phyloP scores from a whole-genome alignment of 345 rosid genomes.

The Mallotus nudiflorus region DNA sequence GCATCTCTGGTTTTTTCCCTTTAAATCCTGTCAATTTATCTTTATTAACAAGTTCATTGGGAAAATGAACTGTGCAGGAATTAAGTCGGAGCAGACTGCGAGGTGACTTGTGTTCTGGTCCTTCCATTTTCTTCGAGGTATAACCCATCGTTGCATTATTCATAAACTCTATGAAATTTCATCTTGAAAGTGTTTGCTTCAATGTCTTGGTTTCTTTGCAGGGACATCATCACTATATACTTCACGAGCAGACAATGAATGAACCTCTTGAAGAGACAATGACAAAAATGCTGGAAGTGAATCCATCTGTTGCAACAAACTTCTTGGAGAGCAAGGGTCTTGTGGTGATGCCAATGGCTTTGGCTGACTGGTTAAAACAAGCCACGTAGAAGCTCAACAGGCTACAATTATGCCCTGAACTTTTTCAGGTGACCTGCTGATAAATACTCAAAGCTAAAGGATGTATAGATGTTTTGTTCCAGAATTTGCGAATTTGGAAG shows the following conservation, averaged over 20 bases:
- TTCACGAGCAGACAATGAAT: conserved; percentile 39
- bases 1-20: background rate
- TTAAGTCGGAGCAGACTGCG: conserved; percentile 52
- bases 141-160: background rate
- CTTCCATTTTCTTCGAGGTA: conserved; percentile 54
- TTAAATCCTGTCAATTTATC: background rate
- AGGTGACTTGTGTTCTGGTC: conserved; percentile 39
- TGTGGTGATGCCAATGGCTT: conserved; percentile 43
- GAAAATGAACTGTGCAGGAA: conserved; percentile 42
- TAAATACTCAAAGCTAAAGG: background rate
- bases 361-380: conserved; percentile 31
- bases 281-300: conserved; percentile 41
- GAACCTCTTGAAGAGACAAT: conserved; percentile 55
- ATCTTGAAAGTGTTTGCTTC: background rate
- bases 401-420: background rate
- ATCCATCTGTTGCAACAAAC: conserved; percentile 45
- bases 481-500: too few species aligned
- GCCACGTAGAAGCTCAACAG: background rate
- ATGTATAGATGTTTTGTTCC: background rate
- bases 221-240: conserved; percentile 54
- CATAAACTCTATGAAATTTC: background rate
- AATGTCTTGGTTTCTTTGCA: conserved; percentile 21
- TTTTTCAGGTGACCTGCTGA: too few species aligned
- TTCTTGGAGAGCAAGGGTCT: conserved; percentile 59
- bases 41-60: conserved; percentile 5